Conservation (phyloP, 2,329 filamentous ascomycete species). For the Ophiocordyceps australis region DNA sequence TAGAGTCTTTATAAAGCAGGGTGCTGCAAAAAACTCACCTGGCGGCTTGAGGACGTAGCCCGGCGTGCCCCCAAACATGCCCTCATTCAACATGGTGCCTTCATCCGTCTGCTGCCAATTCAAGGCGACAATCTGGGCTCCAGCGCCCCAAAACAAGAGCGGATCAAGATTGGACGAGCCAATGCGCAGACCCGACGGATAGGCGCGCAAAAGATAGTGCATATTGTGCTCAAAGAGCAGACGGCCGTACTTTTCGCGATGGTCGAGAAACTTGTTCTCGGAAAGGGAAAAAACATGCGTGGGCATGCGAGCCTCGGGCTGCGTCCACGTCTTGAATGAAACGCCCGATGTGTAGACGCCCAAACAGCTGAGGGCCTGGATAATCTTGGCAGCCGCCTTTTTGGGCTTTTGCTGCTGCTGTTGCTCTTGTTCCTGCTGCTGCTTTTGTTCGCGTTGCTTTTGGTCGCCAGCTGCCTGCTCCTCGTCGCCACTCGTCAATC, state of each 20-base stretch:
- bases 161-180: constrained; percentile 79
- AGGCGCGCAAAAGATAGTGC: constrained; percentile 69
- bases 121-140: constrained; percentile 77
- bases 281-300: constrained; percentile 52
- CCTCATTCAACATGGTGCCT: constrained; percentile 91
- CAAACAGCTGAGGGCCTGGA: constrained; percentile 53
- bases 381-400: constrained; percentile 42
- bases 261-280: constrained; percentile 44
- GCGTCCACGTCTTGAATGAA: constrained; percentile 61
- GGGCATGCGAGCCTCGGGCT: constrained; percentile 49
- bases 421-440: constrained; percentile 18
- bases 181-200: constrained; percentile 68
- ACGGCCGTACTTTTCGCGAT: constrained; percentile 27
- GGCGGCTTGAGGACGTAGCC: constrained; percentile 77
- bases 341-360: constrained; percentile 74
- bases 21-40: constrained; percentile 25
- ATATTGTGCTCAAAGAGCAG: constrained; percentile 67
- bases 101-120: constrained; percentile 90
- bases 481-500: constrained; percentile 15
- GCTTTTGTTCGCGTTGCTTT: no score
- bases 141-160: constrained; percentile 68
- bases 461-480: constrained; percentile 13
- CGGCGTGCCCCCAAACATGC: constrained; percentile 70
- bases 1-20: no score
- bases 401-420: constrained; percentile 15